Conservation (phyloP, 83 land plant species). For the Picea abies region DNA sequence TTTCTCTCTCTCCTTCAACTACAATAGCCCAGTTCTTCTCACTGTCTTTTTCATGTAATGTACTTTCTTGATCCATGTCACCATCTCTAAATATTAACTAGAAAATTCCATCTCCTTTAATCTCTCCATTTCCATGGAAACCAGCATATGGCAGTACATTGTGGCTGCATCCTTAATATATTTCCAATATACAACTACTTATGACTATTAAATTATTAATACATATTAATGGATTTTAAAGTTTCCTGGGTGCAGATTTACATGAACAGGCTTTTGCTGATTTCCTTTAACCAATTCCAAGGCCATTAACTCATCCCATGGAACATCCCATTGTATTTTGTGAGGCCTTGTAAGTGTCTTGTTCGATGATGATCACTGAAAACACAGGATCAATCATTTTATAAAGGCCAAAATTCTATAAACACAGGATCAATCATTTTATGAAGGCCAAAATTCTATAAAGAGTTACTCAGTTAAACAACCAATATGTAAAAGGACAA, state of each 20-base stretch:
- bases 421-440: no score
- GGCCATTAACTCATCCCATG: conserved; percentile 82
- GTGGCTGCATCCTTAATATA: not conserved
- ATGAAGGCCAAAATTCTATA: no score
- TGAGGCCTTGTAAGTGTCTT: conserved; percentile 65
- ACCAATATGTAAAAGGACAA: conserved; percentile 87
- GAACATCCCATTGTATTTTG: conserved; percentile 93
- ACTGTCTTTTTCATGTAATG: no score
- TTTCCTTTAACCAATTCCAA: conserved; percentile 82
- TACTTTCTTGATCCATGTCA: no score
- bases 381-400: not conserved
- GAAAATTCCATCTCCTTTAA: no score
- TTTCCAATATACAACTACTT: not conserved
- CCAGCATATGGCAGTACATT: not conserved
- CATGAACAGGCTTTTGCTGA: conserved; percentile 39
- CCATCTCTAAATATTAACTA: no score
- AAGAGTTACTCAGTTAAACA: conserved; percentile 24
- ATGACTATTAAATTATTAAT: not conserved
- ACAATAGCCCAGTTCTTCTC: no score
- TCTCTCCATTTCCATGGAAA: not conserved
- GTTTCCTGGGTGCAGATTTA: conserved; percentile 74
- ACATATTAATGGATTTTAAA: conserved; percentile 22
- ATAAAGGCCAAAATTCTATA: no score
- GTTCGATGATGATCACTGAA: conserved; percentile 35
- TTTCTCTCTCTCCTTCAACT: no score